Conservation (phyloP, 2,329 filamentous ascomycete species). For the Arthrobotrys conoides region DNA sequence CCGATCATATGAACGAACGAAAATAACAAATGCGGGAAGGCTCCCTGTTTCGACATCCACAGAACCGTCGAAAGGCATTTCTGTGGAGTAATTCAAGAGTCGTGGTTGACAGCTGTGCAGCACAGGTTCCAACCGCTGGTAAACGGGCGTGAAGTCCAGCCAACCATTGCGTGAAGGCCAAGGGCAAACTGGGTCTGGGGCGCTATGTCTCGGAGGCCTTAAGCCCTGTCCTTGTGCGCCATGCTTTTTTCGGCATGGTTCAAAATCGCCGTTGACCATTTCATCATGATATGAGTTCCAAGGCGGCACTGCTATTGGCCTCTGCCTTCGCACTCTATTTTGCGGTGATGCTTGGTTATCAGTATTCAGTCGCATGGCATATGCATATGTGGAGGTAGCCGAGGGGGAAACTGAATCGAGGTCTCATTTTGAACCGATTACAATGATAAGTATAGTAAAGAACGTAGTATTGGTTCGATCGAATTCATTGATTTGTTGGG, state of each 20-base stretch:
- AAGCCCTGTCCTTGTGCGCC: slow-evolving; percentile 38
- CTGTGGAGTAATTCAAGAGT: slow-evolving; percentile 27
- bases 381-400: slow-evolving; percentile 7
- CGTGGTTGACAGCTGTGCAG: slow-evolving; percentile 41
- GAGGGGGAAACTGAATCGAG: slow-evolving; percentile 18
- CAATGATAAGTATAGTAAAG: neutral
- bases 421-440: slow-evolving; percentile 1
- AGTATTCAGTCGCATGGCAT: slow-evolving; percentile 10
- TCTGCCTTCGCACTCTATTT: slow-evolving; percentile 17
- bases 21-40: slow-evolving; percentile 32
- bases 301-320: slow-evolving; percentile 32
- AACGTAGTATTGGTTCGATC: neutral
- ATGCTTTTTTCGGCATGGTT: slow-evolving; percentile 33
- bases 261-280: slow-evolving; percentile 41
- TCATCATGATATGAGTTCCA: slow-evolving; percentile 1
- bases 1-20: slow-evolving; percentile 27
- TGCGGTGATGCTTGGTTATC: slow-evolving; percentile 11
- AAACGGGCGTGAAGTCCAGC: slow-evolving; percentile 46
- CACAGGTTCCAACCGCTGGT: slow-evolving; percentile 27
- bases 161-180: slow-evolving; percentile 36
- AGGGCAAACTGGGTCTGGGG: slow-evolving; percentile 20
- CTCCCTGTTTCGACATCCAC: slow-evolving; percentile 20
- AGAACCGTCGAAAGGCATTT: slow-evolving; percentile 12
- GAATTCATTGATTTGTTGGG: too few species aligned
- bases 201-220: slow-evolving; percentile 54